Evolutionary conservation across 805 yeast species (phyloP).

Genomic region (Kazachstania psychrophila): DNA sequence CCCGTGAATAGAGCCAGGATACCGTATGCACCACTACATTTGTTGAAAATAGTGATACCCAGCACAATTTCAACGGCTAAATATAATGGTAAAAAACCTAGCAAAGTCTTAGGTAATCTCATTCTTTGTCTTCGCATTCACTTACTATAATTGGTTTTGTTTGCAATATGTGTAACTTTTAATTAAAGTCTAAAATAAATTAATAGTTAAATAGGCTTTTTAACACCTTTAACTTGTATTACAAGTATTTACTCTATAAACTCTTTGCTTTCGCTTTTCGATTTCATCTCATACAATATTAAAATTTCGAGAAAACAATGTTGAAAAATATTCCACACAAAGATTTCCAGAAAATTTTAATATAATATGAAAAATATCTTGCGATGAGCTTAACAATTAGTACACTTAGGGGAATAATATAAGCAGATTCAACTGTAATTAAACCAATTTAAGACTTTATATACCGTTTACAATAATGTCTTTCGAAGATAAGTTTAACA

Average conservation of each 20-base stretch:
- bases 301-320: neutral
- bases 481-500: conserved; percentile 17
- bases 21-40: conserved; percentile 84
- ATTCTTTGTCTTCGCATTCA: too few species aligned
- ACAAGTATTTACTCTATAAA: too few species aligned
- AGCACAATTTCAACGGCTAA: conserved; percentile 79
- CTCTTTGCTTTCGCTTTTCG: neutral
- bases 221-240: too few species aligned
- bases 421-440: too few species aligned
- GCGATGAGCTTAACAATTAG: neutral
- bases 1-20: conserved; percentile 79
- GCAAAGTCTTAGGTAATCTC: conserved; percentile 39
- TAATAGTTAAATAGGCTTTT: too few species aligned
- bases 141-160: too few species aligned
- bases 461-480: too few species aligned
- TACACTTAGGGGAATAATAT: neutral
- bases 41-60: conserved; percentile 70
- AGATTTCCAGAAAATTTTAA: neutral
- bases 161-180: too few species aligned
- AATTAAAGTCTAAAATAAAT: too few species aligned
- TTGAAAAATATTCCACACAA: too few species aligned
- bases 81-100: conserved; percentile 68
- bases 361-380: neutral
- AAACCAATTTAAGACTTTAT: too few species aligned
- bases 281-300: neutral